These are phyloP conservation scores for Podospora conica DNA, from an alignment of 495 filamentous ascomycete genomes.

Conservation along the genomic window DNA sequence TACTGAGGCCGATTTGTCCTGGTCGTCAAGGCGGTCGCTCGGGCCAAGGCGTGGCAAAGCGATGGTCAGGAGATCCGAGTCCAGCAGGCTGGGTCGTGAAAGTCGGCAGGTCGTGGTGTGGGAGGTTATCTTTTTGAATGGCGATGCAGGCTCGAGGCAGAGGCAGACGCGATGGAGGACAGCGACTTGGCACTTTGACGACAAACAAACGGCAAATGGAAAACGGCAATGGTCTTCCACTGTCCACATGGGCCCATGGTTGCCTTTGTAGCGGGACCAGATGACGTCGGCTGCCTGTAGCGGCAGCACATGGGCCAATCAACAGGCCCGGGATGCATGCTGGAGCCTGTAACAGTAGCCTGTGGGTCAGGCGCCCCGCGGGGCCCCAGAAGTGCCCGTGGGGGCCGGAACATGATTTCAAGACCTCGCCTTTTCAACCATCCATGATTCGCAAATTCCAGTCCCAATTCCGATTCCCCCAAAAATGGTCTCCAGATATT, in stretches of 20 bases:
- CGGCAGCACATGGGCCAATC: neutral
- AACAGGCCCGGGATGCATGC: neutral
- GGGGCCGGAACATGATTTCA: neutral
- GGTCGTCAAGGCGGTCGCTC: neutral
- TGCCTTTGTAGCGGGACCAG: neutral
- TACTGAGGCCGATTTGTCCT: neutral
- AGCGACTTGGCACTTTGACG: neutral
- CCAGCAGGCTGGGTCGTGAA: neutral
- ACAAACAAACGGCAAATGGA: too few relatives aligned
- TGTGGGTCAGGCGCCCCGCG: neutral
- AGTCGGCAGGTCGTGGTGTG: neutral
- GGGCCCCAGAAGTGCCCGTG: neutral
- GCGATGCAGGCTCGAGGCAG: too few relatives aligned
- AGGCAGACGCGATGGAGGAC: neutral
- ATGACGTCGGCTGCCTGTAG: conserved; percentile 8
- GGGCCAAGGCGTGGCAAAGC: neutral
- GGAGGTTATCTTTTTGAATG: neutral
- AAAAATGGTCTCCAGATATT: neutral
- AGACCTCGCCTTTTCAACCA: neutral
- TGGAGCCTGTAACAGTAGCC: too few relatives aligned
- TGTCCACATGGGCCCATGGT: neutral
- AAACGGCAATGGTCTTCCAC: neutral
- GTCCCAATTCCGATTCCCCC: neutral
- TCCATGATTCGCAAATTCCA: neutral
- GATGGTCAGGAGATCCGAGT: neutral